Percentiles rank a stretch among this genome's conserved stretches.
Evolutionary conservation across 164 flowering plant genomes (phyloP).

Genomic region (Vitis riparia): DNA sequence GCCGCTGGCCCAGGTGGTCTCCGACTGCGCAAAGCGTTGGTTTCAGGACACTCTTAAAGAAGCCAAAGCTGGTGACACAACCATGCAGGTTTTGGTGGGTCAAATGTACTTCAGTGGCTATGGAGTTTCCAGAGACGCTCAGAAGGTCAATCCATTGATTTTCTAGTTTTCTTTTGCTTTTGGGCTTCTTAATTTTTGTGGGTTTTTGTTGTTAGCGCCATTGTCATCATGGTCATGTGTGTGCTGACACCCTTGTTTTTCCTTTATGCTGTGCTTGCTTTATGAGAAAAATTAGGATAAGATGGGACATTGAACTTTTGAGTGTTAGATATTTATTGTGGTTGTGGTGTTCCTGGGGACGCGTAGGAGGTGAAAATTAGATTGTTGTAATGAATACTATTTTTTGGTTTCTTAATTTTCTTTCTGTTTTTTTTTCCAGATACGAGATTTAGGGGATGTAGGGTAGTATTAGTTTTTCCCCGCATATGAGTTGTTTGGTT

Average conservation of each 20-base stretch:
- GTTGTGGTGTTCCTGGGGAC: neutral
- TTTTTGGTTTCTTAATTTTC: neutral
- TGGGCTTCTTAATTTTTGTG: neutral
- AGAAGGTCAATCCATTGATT: slow-evolving; percentile 46
- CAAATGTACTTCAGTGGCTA: slow-evolving; percentile 93
- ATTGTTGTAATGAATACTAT: neutral
- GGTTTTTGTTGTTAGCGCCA: slow-evolving; percentile 4
- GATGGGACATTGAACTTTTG: too few species aligned
- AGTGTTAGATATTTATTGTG: neutral
- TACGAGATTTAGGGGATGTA: neutral
- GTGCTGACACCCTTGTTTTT: neutral
- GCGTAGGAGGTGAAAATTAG: neutral
- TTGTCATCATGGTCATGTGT: neutral
- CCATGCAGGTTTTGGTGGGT: slow-evolving; percentile 88
- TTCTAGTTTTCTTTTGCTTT: neutral
- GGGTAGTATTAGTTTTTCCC: neutral
- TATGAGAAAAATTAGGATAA: too few species aligned
- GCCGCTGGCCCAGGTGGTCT: slow-evolving; percentile 69
- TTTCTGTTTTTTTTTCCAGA: too few species aligned
- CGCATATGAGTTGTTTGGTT: neutral
- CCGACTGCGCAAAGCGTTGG: slow-evolving; percentile 80
- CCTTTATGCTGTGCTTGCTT: too few species aligned
- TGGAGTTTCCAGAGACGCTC: slow-evolving; percentile 66
- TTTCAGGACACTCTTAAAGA: slow-evolving; percentile 82
- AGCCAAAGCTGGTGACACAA: slow-evolving; percentile 77